These are phyloP conservation scores for Choanephora cucurbitarum DNA, from an alignment of 371 early-diverging fungal species.

Conservation along the genomic window DNA sequence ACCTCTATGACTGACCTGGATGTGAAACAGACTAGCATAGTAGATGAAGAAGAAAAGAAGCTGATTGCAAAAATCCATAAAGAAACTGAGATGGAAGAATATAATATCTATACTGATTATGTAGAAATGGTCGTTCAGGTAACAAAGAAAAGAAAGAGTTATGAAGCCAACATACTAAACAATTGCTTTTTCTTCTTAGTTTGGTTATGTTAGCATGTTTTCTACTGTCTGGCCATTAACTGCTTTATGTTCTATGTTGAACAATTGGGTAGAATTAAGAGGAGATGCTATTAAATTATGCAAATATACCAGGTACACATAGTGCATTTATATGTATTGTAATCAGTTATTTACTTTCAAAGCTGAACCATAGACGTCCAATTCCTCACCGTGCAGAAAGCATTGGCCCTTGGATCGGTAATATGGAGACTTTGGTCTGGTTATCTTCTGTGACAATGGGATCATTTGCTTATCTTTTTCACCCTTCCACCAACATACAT, in stretches of 20 bases:
- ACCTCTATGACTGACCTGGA: not conserved
- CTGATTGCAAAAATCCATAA: constrained; percentile 53
- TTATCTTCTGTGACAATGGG: constrained; percentile 77
- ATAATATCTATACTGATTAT: constrained; percentile 87
- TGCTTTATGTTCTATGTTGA: constrained; percentile 75
- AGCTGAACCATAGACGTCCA: constrained; percentile 57
- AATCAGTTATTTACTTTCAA: not conserved
- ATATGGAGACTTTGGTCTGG: constrained; percentile 67
- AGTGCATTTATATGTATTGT: too few species aligned
- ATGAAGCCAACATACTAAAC: too few species aligned
- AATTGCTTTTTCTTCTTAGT: constrained; percentile 46
- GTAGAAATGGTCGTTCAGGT: constrained; percentile 90
- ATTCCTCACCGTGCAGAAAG: constrained; percentile 78
- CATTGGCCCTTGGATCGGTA: constrained; percentile 86
- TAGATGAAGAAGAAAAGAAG: constrained; percentile 34
- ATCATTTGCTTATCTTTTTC: constrained; percentile 73
- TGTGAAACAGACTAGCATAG: not conserved
- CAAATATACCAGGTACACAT: constrained; percentile 68
- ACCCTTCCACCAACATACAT: constrained; percentile 48
- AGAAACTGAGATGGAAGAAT: constrained; percentile 67
- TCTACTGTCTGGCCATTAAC: constrained; percentile 84
- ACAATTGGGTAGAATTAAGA: constrained; percentile 89
- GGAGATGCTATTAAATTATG: constrained; percentile 89
- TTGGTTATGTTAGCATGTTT: constrained; percentile 88
- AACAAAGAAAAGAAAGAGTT: too few species aligned